Evolutionary conservation across 352 stramenopile genomes (phyloP).

Genomic region (Hyaloperonospora arabidopsidis): DNA sequence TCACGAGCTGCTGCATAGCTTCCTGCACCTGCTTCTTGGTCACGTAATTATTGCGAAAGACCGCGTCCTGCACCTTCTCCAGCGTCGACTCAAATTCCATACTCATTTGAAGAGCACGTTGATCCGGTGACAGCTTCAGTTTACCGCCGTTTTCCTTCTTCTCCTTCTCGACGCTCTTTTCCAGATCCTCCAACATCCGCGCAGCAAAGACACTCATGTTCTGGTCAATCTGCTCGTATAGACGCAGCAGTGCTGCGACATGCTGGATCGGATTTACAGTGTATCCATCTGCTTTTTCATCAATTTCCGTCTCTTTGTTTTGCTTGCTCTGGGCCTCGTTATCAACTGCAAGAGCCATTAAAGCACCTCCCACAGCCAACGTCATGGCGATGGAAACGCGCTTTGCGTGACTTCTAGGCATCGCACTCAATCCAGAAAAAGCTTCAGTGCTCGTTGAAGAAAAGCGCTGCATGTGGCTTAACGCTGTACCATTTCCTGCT

Average conservation of each 20-base stretch:
- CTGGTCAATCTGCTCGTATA: constrained; percentile 81
- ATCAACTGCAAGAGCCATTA: constrained; percentile 9
- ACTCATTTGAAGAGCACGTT: constrained; percentile 76
- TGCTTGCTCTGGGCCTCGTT: constrained; percentile 22
- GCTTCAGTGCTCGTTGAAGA: neutral
- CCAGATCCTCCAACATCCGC: constrained; percentile 58
- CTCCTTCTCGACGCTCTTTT: constrained; percentile 46
- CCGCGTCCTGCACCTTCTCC: constrained; percentile 72
- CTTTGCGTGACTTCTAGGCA: constrained; percentile 3
- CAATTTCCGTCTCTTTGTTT: constrained; percentile 1
- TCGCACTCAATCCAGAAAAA: constrained; percentile 10
- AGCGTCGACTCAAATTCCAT: constrained; percentile 74
- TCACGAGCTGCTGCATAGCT: constrained; percentile 52
- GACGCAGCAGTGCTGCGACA: constrained; percentile 50
- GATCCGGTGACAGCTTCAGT: constrained; percentile 47
- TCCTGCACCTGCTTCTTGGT: constrained; percentile 71
- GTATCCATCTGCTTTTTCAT: constrained; percentile 30
- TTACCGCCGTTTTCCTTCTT: constrained; percentile 36
- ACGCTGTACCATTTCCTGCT: neutral
- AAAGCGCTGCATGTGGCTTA: neutral
- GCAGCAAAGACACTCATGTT: constrained; percentile 76
- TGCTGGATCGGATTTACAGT: constrained; percentile 65
- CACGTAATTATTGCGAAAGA: constrained; percentile 82
- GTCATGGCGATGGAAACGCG: neutral
- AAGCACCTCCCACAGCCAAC: constrained; percentile 7